Conservation (phyloP, 345 rosid genomes). For the Acer saccharum region DNA sequence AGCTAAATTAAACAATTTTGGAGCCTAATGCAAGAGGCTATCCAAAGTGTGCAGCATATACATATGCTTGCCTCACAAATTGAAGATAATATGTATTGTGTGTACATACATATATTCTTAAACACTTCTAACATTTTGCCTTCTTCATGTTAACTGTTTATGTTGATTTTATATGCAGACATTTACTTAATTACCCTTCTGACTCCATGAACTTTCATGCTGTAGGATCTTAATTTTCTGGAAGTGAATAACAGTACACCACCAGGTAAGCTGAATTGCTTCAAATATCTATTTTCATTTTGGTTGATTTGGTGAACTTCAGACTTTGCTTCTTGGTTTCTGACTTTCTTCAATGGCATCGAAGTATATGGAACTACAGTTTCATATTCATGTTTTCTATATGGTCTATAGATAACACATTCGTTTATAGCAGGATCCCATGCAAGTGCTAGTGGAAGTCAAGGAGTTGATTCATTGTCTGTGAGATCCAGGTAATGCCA, state of each 20-base stretch:
- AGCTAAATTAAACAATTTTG: not conserved
- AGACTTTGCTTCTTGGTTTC: not conserved
- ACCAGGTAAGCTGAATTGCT: slow-evolving; percentile 37
- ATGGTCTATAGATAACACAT: not conserved
- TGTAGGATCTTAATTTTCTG: slow-evolving; percentile 76
- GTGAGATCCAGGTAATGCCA: slow-evolving; percentile 65
- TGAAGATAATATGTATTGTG: not conserved
- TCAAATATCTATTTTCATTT: not conserved
- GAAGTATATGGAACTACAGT: not conserved
- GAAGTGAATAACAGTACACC: slow-evolving; percentile 58
- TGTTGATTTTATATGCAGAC: no score
- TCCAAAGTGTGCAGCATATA: not conserved
- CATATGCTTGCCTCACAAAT: not conserved
- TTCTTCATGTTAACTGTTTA: no score
- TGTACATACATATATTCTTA: not conserved
- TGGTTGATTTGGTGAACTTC: not conserved
- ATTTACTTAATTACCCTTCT: not conserved
- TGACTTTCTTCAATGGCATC: not conserved
- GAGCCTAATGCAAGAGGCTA: not conserved
- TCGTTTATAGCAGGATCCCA: slow-evolving; percentile 43
- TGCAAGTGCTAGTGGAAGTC: slow-evolving; percentile 54
- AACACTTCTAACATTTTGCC: no score
- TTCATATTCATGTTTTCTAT: not conserved
- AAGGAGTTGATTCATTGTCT: slow-evolving; percentile 53
- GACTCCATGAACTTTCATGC: slow-evolving; percentile 15